Conservation (phyloP, 2,329 filamentous ascomycete genomes). For the Clonostachys rosea region DNA sequence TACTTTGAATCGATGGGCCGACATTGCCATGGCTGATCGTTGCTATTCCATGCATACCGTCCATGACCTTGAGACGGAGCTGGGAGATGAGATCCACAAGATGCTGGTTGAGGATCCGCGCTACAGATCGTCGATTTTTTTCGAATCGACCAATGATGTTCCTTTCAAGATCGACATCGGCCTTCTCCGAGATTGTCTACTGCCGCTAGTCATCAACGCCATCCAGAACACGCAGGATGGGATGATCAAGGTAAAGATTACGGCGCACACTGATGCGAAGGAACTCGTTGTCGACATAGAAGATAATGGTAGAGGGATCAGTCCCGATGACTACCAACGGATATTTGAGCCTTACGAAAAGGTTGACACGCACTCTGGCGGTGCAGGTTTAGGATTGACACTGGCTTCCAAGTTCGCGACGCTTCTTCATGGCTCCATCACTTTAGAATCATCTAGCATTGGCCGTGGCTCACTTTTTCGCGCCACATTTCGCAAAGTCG, state of each 20-base stretch:
- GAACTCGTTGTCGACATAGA: slow-evolving; percentile 12
- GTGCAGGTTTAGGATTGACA: slow-evolving; percentile 35
- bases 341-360: slow-evolving; percentile 40
- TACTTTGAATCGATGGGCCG: slow-evolving; percentile 30
- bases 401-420: slow-evolving; percentile 32
- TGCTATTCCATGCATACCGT: slow-evolving; percentile 15
- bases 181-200: slow-evolving; percentile 33
- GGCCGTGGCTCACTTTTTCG: neutral
- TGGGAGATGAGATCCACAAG: neutral
- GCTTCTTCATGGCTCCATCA: slow-evolving; percentile 28
- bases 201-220: slow-evolving; percentile 32
- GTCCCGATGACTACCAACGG: slow-evolving; percentile 20
- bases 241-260: slow-evolving; percentile 24
- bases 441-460: slow-evolving; percentile 24
- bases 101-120: neutral
- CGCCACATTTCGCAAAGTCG: neutral
- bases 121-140: neutral
- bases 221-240: slow-evolving; percentile 31
- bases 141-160: slow-evolving; percentile 6
- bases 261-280: slow-evolving; percentile 10
- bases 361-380: slow-evolving; percentile 23
- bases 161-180: slow-evolving; percentile 26
- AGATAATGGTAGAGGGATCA: slow-evolving; percentile 35
- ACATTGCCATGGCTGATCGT: slow-evolving; percentile 18
- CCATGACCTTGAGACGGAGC: neutral